Conservation (phyloP, 768 basidiomycete genomes). For the Tricholoma flavovirens region DNA sequence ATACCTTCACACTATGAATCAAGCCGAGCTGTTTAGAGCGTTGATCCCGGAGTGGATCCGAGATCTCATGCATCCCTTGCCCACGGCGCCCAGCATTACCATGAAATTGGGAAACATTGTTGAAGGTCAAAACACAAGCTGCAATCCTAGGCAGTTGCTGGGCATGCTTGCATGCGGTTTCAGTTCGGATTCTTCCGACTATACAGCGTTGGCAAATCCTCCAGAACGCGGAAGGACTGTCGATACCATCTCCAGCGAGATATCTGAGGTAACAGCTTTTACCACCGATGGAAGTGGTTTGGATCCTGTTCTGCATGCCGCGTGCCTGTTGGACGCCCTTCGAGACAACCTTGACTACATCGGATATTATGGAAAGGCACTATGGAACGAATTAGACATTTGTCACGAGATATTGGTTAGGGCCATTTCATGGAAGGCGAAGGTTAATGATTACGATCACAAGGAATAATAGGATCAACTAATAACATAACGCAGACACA, state of each 20-base stretch:
- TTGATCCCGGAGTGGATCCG: conserved; percentile 34
- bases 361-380: conserved; percentile 24
- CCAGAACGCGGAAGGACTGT: conserved; percentile 12
- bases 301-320: conserved; percentile 20
- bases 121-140: neutral
- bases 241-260: conserved; percentile 21
- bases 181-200: neutral
- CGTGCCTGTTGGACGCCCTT: conserved; percentile 23
- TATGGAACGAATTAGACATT: conserved; percentile 30
- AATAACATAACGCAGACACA: too few species aligned
- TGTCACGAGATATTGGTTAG: conserved; percentile 21
- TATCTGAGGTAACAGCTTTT: conserved; percentile 18
- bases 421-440: conserved; percentile 17
- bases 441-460: conserved; percentile 3
- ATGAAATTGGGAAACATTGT: neutral
- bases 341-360: conserved; percentile 29
- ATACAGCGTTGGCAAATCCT: conserved; percentile 1
- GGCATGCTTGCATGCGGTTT: conserved; percentile 3
- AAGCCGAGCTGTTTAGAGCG: conserved; percentile 29
- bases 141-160: conserved; percentile 2
- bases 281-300: conserved; percentile 5
- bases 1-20: conserved; percentile 35
- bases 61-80: conserved; percentile 31
- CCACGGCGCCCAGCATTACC: conserved; percentile 8
- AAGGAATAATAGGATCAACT: neutral